A percentile compares a stretch with the other conserved stretches of the same genome.
Conservation (phyloP, 176 grass and related monocot species). For the Musa itinerans region DNA sequence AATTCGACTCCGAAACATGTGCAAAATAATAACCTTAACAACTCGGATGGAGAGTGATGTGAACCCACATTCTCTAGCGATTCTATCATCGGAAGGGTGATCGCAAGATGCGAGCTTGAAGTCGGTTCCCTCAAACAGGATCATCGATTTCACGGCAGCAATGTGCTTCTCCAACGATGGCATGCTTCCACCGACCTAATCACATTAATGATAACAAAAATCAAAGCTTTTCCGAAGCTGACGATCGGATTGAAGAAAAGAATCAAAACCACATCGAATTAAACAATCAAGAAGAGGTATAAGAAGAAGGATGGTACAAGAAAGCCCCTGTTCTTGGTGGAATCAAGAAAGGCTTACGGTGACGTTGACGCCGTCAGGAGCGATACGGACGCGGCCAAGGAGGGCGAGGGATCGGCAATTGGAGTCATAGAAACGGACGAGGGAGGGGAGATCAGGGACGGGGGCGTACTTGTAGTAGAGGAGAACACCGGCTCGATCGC, state of each 20-base stretch:
- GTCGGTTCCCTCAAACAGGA: conserved; percentile 59
- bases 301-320: not conserved
- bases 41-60: conserved; percentile 64
- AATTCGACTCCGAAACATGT: not conserved
- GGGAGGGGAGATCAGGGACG: conserved; percentile 47
- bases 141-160: conserved; percentile 47
- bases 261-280: not conserved
- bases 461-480: conserved; percentile 86
- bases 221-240: not conserved
- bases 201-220: conserved; percentile 9
- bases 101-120: conserved; percentile 86
- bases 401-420: conserved; percentile 50
- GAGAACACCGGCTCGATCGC: conserved; percentile 48
- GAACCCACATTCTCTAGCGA: conserved; percentile 76
- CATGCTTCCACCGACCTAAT: conserved; percentile 75
- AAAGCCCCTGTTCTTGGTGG: not conserved
- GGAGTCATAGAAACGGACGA: conserved; percentile 53
- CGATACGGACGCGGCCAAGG: conserved; percentile 78
- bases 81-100: conserved; percentile 41
- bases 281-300: not conserved
- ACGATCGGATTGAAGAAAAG: not conserved
- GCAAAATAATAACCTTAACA: conserved; percentile 41
- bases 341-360: conserved; percentile 33
- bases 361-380: conserved; percentile 76
- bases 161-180: conserved; percentile 68